phyloP scores from a whole-genome alignment of 1,284 basidiomycete species.

The Xerocomus nothofagi region DNA sequence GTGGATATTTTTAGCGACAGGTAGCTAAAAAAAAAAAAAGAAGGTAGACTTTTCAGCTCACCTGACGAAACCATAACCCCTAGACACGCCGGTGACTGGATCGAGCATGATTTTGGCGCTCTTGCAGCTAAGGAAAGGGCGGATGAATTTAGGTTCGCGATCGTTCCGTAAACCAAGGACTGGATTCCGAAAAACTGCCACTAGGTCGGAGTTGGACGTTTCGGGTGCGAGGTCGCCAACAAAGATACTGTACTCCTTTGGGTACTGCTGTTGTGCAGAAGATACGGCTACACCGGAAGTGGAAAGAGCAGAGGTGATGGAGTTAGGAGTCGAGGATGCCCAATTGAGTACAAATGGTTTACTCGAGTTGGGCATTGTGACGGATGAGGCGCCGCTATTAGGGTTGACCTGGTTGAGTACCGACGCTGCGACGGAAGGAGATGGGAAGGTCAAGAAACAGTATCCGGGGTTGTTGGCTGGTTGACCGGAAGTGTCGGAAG shows the following conservation, averaged over 20 bases:
- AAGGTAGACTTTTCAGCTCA: slow-evolving; percentile 34
- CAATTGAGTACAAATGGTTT: slow-evolving; percentile 78
- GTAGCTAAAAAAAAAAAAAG: background rate
- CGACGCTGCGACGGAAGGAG: slow-evolving; percentile 65
- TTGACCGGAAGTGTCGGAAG: slow-evolving; percentile 58
- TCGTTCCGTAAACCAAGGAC: slow-evolving; percentile 78
- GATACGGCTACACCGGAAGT: slow-evolving; percentile 37
- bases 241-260: slow-evolving; percentile 87
- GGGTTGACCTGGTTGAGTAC: slow-evolving; percentile 70
- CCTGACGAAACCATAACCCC: slow-evolving; percentile 90
- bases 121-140: slow-evolving; percentile 85
- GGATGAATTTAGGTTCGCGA: slow-evolving; percentile 80
- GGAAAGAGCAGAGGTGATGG: slow-evolving; percentile 41
- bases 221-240: slow-evolving; percentile 89
- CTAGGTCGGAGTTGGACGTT: slow-evolving; percentile 86
- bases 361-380: slow-evolving; percentile 78
- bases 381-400: slow-evolving; percentile 42
- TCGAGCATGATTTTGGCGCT: slow-evolving; percentile 94
- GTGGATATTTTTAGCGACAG: slow-evolving; percentile 8
- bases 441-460: slow-evolving; percentile 83
- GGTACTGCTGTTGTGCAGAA: slow-evolving; percentile 54
- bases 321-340: slow-evolving; percentile 64
- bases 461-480: slow-evolving; percentile 80
- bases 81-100: slow-evolving; percentile 83
- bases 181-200: slow-evolving; percentile 84